Conservation (phyloP, 1,284 basidiomycete species). For the Coriolopsis trogii region DNA sequence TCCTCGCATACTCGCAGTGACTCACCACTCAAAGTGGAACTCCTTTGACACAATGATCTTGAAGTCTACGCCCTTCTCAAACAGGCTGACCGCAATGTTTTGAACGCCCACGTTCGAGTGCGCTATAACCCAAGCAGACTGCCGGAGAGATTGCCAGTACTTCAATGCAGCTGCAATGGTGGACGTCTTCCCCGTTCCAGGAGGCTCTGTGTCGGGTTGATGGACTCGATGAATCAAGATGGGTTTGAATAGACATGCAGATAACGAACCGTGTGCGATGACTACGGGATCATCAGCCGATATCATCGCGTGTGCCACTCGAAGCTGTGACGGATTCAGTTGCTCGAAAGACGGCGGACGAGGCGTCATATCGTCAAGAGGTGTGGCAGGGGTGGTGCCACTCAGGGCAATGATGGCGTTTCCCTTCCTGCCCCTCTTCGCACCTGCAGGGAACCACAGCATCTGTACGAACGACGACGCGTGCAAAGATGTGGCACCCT, state of each 20-base stretch:
- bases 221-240: no score
- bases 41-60: conserved; percentile 51
- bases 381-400: no score
- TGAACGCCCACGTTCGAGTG: conserved; percentile 49
- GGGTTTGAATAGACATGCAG: neutral
- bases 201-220: no score
- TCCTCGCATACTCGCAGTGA: neutral
- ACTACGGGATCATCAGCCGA: conserved; percentile 1
- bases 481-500: neutral
- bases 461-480: neutral
- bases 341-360: neutral
- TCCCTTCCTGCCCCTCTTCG: no score
- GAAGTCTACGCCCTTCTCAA: conserved; percentile 35
- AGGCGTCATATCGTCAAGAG: no score
- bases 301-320: conserved; percentile 5
- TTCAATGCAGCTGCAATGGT: conserved; percentile 35
- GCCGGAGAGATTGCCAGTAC: neutral
- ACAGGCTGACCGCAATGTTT: conserved; percentile 53
- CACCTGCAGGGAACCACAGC: conserved; percentile 9
- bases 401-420: no score
- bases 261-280: conserved; percentile 6
- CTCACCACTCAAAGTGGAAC: conserved; percentile 62
- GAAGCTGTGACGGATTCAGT: conserved; percentile 1
- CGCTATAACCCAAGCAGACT: conserved; percentile 35
- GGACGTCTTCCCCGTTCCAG: conserved; percentile 37